Base-by-base conservation (phyloP, 306 rosid species). In the Begonia loranthoides region DNA sequence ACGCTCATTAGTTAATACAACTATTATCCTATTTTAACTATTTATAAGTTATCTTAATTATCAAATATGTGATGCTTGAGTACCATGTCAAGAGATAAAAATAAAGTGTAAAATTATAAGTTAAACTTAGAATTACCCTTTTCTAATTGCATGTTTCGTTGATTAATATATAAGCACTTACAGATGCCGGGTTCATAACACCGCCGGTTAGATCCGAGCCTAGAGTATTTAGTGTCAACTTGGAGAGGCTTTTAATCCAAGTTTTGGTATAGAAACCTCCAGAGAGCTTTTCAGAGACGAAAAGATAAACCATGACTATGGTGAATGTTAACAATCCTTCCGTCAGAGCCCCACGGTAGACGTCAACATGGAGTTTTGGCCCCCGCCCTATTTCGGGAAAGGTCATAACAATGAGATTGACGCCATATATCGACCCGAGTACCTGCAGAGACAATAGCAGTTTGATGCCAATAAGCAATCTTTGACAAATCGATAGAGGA, bases 181-280 rank as follows among this genome's bases (percentile, higher is more conserved):
- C 99, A 17, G 94, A 51, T 14, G 94, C 95, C 0, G 99, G 99
- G 71, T 86, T 90, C 99, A 90, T 86, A 45, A 87, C 78, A 51
- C 94, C 99, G 24, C 99, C 99, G 7, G 94, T 85, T 13, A 90
- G 75, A 72, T 86, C 94, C 50, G 95, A 85, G 56, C 94, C 99
- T 33, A 90, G 94, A 16, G 82, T 69, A 13, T 80, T 79, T 60
- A 86, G 90, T 33, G 94, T 45, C 59, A 86, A 50, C 80, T 80
- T 90, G 62, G 80, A 86, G 74, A 86, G 65, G 64, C 95, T 82
- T 54, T 94, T 79, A 64, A 90, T 90, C 99, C 99, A 90, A 40
- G 95, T 90, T 79, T 86, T 90, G 82, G 59, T 82, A 80, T 79
- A 72, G 76, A 82, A 90, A 61, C 61, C 73, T 58, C 68, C 83